These are phyloP conservation scores for Kwoniella shivajii DNA, from an alignment of 1,284 basidiomycete species.

Conservation along the genomic window DNA sequence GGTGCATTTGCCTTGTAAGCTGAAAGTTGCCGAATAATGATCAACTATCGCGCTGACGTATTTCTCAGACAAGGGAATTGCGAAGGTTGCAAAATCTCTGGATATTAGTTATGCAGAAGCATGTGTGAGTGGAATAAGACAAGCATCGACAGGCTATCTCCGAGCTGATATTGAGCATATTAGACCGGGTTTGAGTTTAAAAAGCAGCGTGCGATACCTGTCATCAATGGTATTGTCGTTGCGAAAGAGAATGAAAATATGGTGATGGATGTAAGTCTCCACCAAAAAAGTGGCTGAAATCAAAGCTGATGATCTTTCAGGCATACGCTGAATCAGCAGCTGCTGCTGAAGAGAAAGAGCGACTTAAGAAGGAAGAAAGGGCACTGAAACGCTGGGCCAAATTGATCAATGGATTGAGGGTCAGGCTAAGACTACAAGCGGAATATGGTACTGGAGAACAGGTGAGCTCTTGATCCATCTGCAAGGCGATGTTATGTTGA, in stretches of 20 bases:
- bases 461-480: constrained; percentile 21
- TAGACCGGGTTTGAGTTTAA: constrained; percentile 82
- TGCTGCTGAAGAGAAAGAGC: constrained; percentile 73
- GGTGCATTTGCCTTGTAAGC: constrained; percentile 83
- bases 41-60: constrained; percentile 11
- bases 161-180: neutral
- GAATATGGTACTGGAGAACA: constrained; percentile 66
- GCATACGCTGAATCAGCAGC: constrained; percentile 83
- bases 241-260: constrained; percentile 75
- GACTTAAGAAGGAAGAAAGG: constrained; percentile 73
- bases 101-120: constrained; percentile 92
- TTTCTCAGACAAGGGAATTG: constrained; percentile 73
- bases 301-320: constrained; percentile 51
- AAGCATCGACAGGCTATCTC: neutral
- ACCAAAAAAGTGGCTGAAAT: neutral
- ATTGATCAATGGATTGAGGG: constrained; percentile 82
- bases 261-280: constrained; percentile 70
- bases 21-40: neutral
- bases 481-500: neutral
- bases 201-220: constrained; percentile 83
- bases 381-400: constrained; percentile 87
- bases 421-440: constrained; percentile 76
- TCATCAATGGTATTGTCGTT: constrained; percentile 83
- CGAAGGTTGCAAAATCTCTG: constrained; percentile 84
- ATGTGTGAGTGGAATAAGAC: constrained; percentile 61